Percentiles rank a stretch among this genome's conserved stretches.
Conservation (phyloP, 768 basidiomycete genomes). For the Boletus vinaceobasis region DNA sequence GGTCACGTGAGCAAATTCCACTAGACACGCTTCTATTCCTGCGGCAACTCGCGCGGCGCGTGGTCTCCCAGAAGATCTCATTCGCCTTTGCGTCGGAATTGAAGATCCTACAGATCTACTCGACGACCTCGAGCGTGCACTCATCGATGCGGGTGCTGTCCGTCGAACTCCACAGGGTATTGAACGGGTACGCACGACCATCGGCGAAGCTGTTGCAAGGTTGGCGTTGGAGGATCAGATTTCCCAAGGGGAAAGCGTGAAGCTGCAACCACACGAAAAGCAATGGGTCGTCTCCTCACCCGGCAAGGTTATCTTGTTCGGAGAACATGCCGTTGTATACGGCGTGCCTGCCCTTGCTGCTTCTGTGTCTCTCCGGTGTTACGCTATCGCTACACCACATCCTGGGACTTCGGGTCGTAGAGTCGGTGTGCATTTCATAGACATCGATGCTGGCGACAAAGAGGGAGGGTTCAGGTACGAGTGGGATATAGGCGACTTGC, state of each 20-base stretch:
- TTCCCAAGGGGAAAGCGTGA: slow-evolving; percentile 1
- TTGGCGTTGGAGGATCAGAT: slow-evolving; percentile 41
- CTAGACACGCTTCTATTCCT: slow-evolving; percentile 92
- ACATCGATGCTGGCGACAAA: slow-evolving; percentile 47
- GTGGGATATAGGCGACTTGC: slow-evolving; percentile 75
- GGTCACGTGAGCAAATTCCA: not conserved
- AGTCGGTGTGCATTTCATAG: slow-evolving; percentile 60
- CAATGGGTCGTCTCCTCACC: slow-evolving; percentile 94
- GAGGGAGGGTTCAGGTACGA: slow-evolving; percentile 59
- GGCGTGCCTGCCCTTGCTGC: slow-evolving; percentile 97
- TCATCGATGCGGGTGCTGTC: slow-evolving; percentile 90
- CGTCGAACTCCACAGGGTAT: slow-evolving; percentile 42
- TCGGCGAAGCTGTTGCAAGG: slow-evolving; percentile 66
- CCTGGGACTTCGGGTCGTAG: slow-evolving; percentile 53
- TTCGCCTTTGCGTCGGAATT: slow-evolving; percentile 96
- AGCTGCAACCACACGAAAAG: slow-evolving; percentile 30
- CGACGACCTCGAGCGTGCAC: slow-evolving; percentile 91
- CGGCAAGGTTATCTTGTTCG: slow-evolving; percentile 96
- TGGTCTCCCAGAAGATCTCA: slow-evolving; percentile 97
- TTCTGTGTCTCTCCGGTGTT: slow-evolving; percentile 93
- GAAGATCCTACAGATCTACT: slow-evolving; percentile 92
- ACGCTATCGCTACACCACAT: slow-evolving; percentile 76
- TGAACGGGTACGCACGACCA: slow-evolving; percentile 46
- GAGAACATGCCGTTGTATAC: slow-evolving; percentile 98
- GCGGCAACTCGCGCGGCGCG: slow-evolving; percentile 92